Evolutionary conservation across 2,329 filamentous ascomycete genomes (phyloP), one percentile per base, ranked within the genome.

Genomic region (Ophiognomonia clavigignenti-juglandacearum): DNA sequence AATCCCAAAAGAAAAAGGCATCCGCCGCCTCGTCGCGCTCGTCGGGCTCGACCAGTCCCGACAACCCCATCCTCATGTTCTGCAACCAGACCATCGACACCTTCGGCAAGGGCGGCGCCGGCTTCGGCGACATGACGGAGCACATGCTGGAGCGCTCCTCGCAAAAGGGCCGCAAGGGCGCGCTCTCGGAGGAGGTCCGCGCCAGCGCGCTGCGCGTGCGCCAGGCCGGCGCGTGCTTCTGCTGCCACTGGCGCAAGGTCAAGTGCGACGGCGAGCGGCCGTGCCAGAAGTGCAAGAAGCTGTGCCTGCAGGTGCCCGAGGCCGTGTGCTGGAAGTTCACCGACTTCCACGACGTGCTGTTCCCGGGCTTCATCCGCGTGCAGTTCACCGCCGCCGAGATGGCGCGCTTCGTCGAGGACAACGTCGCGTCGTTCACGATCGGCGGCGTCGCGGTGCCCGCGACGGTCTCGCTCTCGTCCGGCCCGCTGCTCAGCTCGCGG

Each of bases 311-410:
- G 41, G 66, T 78, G 13, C 76, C 77, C 2, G 73, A 77, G 55
- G 70, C 75, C 18, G 67, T 81, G 20, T 81, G 77, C 62, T 80
- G 77, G 77, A 75, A 76, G 57, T 80, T 81, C 50, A 67, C 70
- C 34, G 76, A 80, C 57, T 81, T 81, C 50, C 51, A 74, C 7
- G 64, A 66, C 0, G 66, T 74, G 3, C 56, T 81, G 22, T 80
- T 80, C 47, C 77, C 77, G 4, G 63, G 64, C 8, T 72, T 78
- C 47, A 71, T 80, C 29, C 67, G 76, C 6, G 57, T 57, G 0
- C 77, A 80, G 56, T 70, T 81, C 50, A 63, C 60, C 38, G 74
- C 71, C 53, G 73, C 77, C 3, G 66, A 71, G 50, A 75, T 80
- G 64, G 51, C 58, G 9, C 59, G 56, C 36, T 80, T 78, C 56